Evolutionary conservation across 306 rosid genomes (phyloP), one percentile per base, ranked within the genome.

Genomic region (Cucumis hystrix): DNA sequence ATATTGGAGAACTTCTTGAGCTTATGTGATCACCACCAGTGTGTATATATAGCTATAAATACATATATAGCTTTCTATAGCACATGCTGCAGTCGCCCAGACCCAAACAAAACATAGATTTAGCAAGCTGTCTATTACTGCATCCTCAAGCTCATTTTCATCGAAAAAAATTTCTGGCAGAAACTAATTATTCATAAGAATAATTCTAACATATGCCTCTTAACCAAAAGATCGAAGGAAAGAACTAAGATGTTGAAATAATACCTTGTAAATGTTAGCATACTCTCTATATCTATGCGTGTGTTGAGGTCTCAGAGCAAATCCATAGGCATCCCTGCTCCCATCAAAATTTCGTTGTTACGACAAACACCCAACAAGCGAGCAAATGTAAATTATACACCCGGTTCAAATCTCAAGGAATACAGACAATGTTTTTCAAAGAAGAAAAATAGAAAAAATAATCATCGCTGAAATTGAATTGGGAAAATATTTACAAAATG

Each of bases 291-390:
- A 95, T 87, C 83, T 87, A 82, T 95, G 97, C 25, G 85, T 75
- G 80, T 87, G 86, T 79, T 95, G 98, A 82, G 98, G 96, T 84
- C 98, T 95, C 85, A 95, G 81, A 81, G 97, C 96, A 87, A 95
- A 95, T 77, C 97, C 98, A 82, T 90, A 92, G 52, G 90, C 83
- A 78, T 95, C 98, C 85, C 97, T 95, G 90, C 62, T 67, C 56
- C 66, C 55, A 78, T 37, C 17, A 79, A 64, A 63, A 55, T 7
- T 30, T 35, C 30, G 35, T 72, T 37, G 40, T 75, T 30, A 80
- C 15, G 62, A 28, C 30, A 28, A 28, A 28, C 30, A 28, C 30
- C 30, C 30, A 28, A 28, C 30, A 28, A 41, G 67, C 5, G 33
- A 41, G 66, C 17, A 37, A 68, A 78, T 2, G 65, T 21, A 25